These are phyloP conservation scores for Rhododendron vialii DNA, from an alignment of 148 eudicot species.

Conservation along the genomic window DNA sequence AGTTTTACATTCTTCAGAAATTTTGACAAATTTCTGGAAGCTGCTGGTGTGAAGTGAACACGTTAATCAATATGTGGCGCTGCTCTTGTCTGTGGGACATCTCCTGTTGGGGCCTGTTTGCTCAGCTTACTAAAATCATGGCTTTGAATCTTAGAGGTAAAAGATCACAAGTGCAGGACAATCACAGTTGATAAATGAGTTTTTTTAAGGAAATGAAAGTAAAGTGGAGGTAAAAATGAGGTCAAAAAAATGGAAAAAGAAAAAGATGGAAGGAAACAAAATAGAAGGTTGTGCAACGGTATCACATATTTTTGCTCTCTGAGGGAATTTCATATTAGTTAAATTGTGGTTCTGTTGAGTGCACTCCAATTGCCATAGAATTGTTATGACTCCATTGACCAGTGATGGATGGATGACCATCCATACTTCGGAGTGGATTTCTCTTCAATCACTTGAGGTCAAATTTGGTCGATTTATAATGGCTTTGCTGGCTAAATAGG, in stretches of 20 bases:
- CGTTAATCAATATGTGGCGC: background rate
- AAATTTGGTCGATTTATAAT: background rate
- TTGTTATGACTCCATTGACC: background rate
- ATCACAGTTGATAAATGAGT: background rate
- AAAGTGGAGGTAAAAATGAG: background rate
- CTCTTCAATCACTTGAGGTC: background rate
- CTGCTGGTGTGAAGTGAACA: background rate
- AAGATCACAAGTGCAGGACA: background rate
- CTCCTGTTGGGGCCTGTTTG: background rate
- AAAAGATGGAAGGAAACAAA: background rate
- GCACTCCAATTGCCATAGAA: background rate
- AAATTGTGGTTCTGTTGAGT: background rate
- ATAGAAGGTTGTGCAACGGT: background rate
- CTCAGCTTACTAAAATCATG: background rate
- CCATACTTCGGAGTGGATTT: background rate
- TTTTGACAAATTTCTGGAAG: background rate
- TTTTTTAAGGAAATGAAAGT: background rate
- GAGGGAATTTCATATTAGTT: background rate
- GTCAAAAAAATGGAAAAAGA: too few species aligned
- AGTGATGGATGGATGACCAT: background rate
- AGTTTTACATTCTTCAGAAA: background rate
- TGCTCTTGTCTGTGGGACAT: background rate
- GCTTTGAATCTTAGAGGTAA: background rate
- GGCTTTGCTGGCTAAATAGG: background rate
- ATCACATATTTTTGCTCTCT: background rate